Evolutionary conservation across 306 rosid species (phyloP).

Genomic region (Vigna mungo): DNA sequence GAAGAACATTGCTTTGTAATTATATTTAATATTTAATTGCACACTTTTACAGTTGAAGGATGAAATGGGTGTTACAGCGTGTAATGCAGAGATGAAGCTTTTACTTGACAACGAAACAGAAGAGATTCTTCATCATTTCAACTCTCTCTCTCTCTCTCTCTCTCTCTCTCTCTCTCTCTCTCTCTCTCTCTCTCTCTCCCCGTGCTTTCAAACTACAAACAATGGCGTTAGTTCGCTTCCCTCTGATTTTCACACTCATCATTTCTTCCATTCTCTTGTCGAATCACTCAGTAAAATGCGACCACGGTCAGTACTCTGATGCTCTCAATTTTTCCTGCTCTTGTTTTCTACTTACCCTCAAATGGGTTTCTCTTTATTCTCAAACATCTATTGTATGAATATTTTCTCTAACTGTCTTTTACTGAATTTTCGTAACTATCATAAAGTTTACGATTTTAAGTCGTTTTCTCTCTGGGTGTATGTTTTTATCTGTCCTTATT

Average conservation of each 20-base stretch:
- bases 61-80: not conserved
- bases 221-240: slow-evolving; percentile 53
- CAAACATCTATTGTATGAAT: not conserved
- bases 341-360: not conserved
- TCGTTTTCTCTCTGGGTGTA: slow-evolving; percentile 29
- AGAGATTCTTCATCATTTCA: slow-evolving; percentile 16
- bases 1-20: no score
- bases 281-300: slow-evolving; percentile 60
- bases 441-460: slow-evolving; percentile 12
- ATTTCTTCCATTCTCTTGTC: slow-evolving; percentile 57
- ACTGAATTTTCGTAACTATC: not conserved
- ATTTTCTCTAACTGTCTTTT: slow-evolving; percentile 3
- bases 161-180: not conserved
- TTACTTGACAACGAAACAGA: not conserved
- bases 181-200: no score
- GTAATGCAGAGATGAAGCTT: not conserved
- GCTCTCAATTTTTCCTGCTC: not conserved
- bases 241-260: slow-evolving; percentile 47
- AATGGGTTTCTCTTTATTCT: not conserved
- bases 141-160: slow-evolving; percentile 1
- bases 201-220: slow-evolving; percentile 17
- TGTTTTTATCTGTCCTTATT: not conserved
- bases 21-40: no score
- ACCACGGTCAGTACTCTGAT: slow-evolving; percentile 49
- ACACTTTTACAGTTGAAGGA: no score